These are phyloP conservation scores for Penicillium odoratum DNA, from an alignment of 495 filamentous ascomycete genomes.

Conservation along the genomic window DNA sequence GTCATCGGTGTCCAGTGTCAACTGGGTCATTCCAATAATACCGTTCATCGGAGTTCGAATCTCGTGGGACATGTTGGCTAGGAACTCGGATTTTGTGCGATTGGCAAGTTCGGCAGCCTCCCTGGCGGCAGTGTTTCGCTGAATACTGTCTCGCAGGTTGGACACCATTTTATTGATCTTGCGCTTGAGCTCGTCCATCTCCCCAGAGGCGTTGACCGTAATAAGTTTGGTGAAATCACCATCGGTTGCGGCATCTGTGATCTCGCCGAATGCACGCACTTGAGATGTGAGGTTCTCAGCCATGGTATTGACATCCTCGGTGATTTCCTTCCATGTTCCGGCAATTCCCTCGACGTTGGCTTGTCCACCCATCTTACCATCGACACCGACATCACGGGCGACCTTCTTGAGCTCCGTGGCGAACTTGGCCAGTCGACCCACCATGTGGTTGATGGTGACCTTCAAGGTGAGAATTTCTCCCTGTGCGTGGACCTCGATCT, in stretches of 20 bases:
- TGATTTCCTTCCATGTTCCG: slow-evolving; percentile 98
- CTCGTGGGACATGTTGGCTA: slow-evolving; percentile 99
- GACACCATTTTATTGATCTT: slow-evolving; percentile 99
- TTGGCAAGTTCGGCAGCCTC: slow-evolving; percentile 97
- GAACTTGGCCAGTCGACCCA: slow-evolving; percentile 91
- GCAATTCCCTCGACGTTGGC: slow-evolving; percentile 92
- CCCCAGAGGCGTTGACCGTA: slow-evolving; percentile 96
- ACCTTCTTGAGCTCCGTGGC: slow-evolving; percentile 96
- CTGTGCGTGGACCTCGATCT: slow-evolving; percentile 93
- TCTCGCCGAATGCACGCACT: slow-evolving; percentile 96
- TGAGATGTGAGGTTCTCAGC: slow-evolving; percentile 96
- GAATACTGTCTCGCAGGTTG: slow-evolving; percentile 92
- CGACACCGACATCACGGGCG: slow-evolving; percentile 94
- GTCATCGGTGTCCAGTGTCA: slow-evolving; percentile 90
- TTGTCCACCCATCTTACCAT: slow-evolving; percentile 98
- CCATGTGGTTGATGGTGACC: slow-evolving; percentile 99
- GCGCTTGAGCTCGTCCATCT: slow-evolving; percentile 98
- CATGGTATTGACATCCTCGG: slow-evolving; percentile 98
- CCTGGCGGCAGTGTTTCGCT: slow-evolving; percentile 93
- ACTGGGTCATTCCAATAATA: slow-evolving; percentile 93
- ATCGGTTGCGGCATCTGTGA: slow-evolving; percentile 94
- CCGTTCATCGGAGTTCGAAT: slow-evolving; percentile 93
- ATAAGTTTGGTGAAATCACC: slow-evolving; percentile 97
- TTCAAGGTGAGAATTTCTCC: slow-evolving; percentile 93
- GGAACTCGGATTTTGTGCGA: slow-evolving; percentile 97